Evolutionary conservation across 2,329 filamentous ascomycete genomes (phyloP).

Genomic region (Pyrenochaeta sp.): DNA sequence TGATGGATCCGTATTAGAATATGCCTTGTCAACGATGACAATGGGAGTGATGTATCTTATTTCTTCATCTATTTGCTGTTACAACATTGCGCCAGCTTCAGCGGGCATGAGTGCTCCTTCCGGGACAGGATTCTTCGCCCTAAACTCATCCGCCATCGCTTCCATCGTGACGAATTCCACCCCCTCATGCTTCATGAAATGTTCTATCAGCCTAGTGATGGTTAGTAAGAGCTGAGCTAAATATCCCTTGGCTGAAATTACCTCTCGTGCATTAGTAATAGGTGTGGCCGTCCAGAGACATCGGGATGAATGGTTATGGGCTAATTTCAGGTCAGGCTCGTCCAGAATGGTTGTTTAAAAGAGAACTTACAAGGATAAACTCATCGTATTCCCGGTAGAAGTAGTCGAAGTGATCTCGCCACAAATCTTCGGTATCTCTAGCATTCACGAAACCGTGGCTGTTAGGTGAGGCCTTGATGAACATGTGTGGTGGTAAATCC

Average conservation of each 20-base stretch:
- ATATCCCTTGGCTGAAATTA: too few species aligned
- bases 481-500: constrained; percentile 69
- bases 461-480: constrained; percentile 70
- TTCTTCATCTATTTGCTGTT: too few species aligned
- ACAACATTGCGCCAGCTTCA: constrained; percentile 60
- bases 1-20: too few species aligned
- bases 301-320: constrained; percentile 80
- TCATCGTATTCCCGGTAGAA: constrained; percentile 79
- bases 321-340: too few species aligned
- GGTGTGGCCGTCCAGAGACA: constrained; percentile 69
- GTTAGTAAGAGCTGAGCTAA: too few species aligned
- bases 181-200: constrained; percentile 69
- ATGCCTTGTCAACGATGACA: too few species aligned
- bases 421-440: constrained; percentile 68
- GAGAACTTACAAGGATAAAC: constrained; percentile 65
- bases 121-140: constrained; percentile 66
- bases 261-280: constrained; percentile 75
- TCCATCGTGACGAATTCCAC: constrained; percentile 74
- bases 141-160: constrained; percentile 76
- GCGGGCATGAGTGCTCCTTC: constrained; percentile 68
- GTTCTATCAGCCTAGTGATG: constrained; percentile 71
- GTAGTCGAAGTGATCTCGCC: constrained; percentile 73
- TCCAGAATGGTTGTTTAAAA: constrained; percentile 61
- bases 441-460: constrained; percentile 66
- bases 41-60: too few species aligned